Evolutionary conservation across 352 stramenopile genomes (phyloP).

Genomic region (Globisporangium carolinianum): DNA sequence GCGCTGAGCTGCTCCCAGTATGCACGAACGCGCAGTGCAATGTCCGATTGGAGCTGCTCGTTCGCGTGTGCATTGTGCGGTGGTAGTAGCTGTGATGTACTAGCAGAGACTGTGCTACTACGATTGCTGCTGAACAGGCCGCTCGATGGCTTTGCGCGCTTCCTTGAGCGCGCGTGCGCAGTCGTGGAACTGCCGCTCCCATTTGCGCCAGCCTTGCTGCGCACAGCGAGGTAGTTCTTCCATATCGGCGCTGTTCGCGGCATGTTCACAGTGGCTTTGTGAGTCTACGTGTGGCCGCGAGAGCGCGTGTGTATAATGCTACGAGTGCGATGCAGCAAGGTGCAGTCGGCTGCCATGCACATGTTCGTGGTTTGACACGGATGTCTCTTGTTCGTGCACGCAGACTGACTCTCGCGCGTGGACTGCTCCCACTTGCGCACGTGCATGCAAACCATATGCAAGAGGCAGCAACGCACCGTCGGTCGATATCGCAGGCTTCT

Average conservation of each 20-base stretch:
- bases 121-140: background rate
- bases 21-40: slow-evolving; percentile 23
- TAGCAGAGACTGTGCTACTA: background rate
- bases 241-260: slow-evolving; percentile 35
- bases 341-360: no score
- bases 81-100: background rate
- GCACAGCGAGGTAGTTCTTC: slow-evolving; percentile 53
- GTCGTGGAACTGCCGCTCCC: background rate
- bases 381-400: no score
- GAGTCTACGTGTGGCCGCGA: background rate
- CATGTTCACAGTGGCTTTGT: no score
- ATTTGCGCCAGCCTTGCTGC: slow-evolving; percentile 14
- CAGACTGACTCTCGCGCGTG: no score
- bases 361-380: no score
- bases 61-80: background rate
- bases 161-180: slow-evolving; percentile 16
- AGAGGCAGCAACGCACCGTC: slow-evolving; percentile 1
- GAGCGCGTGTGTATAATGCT: background rate
- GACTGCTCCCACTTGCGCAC: no score
- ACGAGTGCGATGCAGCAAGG: no score
- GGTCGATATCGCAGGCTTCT: background rate
- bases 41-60: background rate
- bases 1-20: slow-evolving; percentile 69
- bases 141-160: slow-evolving; percentile 30
- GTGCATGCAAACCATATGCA: slow-evolving; percentile 3